A percentile compares a stretch with the other conserved stretches of the same genome.
Conservation (phyloP, 2,329 filamentous ascomycete genomes). For the Trichoderma semiorbis region DNA sequence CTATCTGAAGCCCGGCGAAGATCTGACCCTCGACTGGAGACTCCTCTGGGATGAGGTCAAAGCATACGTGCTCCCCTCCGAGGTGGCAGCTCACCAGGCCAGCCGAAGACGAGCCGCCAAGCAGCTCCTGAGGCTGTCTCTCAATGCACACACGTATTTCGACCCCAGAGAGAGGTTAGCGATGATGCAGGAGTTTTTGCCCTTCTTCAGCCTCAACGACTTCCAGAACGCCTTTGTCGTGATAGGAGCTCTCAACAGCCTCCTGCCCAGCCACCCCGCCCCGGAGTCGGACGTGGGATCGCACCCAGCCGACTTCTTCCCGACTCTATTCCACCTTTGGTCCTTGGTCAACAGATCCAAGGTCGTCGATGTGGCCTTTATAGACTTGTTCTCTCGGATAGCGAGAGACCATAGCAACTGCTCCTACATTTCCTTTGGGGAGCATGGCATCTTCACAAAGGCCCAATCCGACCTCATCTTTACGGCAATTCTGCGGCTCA, state of each 20-base stretch:
- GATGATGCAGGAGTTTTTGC: constrained; percentile 76
- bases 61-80: constrained; percentile 79
- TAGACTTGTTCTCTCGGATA: constrained; percentile 85
- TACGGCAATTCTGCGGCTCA: constrained; percentile 80
- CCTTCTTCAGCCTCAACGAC: constrained; percentile 90
- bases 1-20: constrained; percentile 85
- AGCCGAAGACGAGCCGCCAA: constrained; percentile 55
- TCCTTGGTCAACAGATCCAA: constrained; percentile 88
- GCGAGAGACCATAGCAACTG: constrained; percentile 78
- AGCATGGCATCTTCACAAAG: constrained; percentile 86
- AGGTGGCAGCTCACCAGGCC: constrained; percentile 65
- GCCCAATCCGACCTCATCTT: constrained; percentile 93
- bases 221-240: constrained; percentile 90
- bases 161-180: constrained; percentile 80
- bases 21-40: constrained; percentile 89
- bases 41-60: constrained; percentile 93
- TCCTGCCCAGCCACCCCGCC: constrained; percentile 80
- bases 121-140: constrained; percentile 79
- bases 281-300: constrained; percentile 69
- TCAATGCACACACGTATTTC: constrained; percentile 88
- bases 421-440: constrained; percentile 71
- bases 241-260: constrained; percentile 77
- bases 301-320: constrained; percentile 84
- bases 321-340: constrained; percentile 96
- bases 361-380: constrained; percentile 77